Percentiles rank a stretch among this genome's conserved stretches.
These are phyloP conservation scores for Moesziomyces aphidis DNA, from an alignment of 1,284 basidiomycete species.

Conservation along the genomic window DNA sequence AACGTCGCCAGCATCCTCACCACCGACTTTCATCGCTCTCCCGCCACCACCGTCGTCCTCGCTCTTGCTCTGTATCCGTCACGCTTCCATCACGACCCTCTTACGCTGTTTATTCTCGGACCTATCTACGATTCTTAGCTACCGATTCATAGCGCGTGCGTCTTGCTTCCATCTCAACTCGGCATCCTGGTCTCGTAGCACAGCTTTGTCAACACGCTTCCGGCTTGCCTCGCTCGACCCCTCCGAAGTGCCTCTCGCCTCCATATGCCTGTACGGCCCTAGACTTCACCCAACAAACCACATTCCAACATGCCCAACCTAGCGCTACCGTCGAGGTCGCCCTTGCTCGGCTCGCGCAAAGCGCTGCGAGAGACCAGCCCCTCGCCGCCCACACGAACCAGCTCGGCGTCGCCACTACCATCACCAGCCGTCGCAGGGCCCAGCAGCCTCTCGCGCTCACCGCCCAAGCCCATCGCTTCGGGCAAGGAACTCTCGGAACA, in stretches of 20 bases:
- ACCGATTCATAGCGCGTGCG: too few relatives aligned
- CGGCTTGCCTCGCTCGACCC: too few relatives aligned
- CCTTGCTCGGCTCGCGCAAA: constrained; percentile 48
- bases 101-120: too few relatives aligned
- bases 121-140: too few relatives aligned
- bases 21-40: not conserved
- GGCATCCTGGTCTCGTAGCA: constrained; percentile 10
- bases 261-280: not conserved
- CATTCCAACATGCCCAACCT: constrained; percentile 46
- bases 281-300: not conserved
- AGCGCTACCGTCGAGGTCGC: constrained; percentile 52
- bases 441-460: constrained; percentile 31
- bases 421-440: constrained; percentile 36
- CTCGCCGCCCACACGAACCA: constrained; percentile 38
- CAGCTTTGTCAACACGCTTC: too few relatives aligned
- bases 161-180: not conserved
- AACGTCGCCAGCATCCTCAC: not conserved
- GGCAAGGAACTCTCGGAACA: constrained; percentile 69
- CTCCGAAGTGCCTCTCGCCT: constrained; percentile 1
- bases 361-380: constrained; percentile 30
- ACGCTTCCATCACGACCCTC: too few relatives aligned
- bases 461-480: constrained; percentile 34
- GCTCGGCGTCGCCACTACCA: constrained; percentile 34
- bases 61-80: too few relatives aligned
- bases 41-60: not conserved